Conservation (phyloP, 116 monocot species). For the Iris pallida region DNA sequence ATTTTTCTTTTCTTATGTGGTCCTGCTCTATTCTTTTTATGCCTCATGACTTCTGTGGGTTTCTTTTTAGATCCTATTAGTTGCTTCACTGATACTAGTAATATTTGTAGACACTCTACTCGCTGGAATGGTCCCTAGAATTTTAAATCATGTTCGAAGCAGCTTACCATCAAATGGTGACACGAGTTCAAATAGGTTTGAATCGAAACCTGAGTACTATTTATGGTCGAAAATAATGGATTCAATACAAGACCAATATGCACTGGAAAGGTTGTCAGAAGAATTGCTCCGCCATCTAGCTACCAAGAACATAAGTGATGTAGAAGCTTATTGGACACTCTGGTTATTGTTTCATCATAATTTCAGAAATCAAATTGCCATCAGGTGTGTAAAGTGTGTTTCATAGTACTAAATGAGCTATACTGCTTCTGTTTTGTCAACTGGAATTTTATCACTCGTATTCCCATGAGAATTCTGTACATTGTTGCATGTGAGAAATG, state of each 20-base stretch:
- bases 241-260: conserved; percentile 67
- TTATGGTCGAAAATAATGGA: conserved; percentile 77
- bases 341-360: conserved; percentile 66
- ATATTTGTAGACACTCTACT: conserved; percentile 61
- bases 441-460: neutral
- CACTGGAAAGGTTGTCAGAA: conserved; percentile 80
- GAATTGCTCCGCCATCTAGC: conserved; percentile 61
- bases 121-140: conserved; percentile 42
- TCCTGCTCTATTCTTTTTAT: neutral
- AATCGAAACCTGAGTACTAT: conserved; percentile 36
- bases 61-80: neutral
- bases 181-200: conserved; percentile 21
- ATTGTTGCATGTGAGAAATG: neutral
- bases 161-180: conserved; percentile 32
- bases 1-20: neutral
- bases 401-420: neutral
- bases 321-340: conserved; percentile 80
- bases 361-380: conserved; percentile 27
- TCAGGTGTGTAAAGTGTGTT: conserved; percentile 40
- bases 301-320: conserved; percentile 39
- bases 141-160: conserved; percentile 46
- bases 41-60: neutral
- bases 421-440: neutral
- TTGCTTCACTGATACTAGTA: neutral
- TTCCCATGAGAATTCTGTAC: neutral